Percentiles rank a stretch among this genome's conserved stretches.
phyloP scores from a whole-genome alignment of 2,329 filamentous ascomycete species.

The Pleomassaria siparia region DNA sequence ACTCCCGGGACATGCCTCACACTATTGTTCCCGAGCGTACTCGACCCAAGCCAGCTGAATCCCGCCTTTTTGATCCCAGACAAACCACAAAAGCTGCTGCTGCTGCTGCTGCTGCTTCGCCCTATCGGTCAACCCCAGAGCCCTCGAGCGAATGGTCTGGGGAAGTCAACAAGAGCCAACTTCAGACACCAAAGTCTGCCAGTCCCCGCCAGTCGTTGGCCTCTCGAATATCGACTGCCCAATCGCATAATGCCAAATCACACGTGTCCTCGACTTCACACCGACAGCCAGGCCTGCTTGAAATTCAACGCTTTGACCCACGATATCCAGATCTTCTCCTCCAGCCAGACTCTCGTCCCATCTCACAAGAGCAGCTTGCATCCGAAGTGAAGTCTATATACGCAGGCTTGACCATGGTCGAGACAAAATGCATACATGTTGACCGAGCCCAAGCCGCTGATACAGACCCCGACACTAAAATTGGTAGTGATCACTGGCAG shows the following conservation, averaged over 20 bases:
- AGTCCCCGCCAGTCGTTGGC: conserved; percentile 10
- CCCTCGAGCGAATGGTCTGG: conserved; percentile 25
- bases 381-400: conserved; percentile 85
- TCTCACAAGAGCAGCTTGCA: conserved; percentile 76
- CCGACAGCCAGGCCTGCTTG: conserved; percentile 38
- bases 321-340: conserved; percentile 47
- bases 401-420: conserved; percentile 79
- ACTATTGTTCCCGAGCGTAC: conserved; percentile 17
- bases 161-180: conserved; percentile 22
- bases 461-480: conserved; percentile 43
- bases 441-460: conserved; percentile 63
- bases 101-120: too few species aligned
- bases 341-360: conserved; percentile 67
- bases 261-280: conserved; percentile 12
- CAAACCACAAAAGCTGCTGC: conserved; percentile 15
- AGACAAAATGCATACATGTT: conserved; percentile 83
- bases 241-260: conserved; percentile 8
- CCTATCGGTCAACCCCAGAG: conserved; percentile 25
- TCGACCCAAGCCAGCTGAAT: conserved; percentile 18
- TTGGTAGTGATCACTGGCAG: conserved; percentile 75
- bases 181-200: conserved; percentile 15
- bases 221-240: conserved; percentile 11
- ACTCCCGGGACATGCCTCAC: conserved; percentile 23
- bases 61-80: conserved; percentile 24
- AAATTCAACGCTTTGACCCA: conserved; percentile 30